A percentile compares a stretch with the other conserved stretches of the same genome.
Conservation (phyloP, 805 yeast species). For the Scheffersomyces amazonensis region DNA sequence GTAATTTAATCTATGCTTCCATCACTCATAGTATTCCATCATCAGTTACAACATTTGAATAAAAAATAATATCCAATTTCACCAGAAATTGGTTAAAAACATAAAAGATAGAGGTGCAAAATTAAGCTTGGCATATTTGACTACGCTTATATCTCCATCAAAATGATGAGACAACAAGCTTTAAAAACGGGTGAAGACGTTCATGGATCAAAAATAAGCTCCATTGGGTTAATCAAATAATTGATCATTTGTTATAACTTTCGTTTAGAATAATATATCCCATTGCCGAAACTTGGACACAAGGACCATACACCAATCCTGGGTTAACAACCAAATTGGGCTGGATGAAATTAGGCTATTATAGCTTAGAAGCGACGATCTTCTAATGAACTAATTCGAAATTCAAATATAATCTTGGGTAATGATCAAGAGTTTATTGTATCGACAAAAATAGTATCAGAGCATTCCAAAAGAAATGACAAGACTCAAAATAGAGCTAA, state of each 20-base stretch:
- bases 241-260: slow-evolving; percentile 68
- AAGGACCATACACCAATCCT: slow-evolving; percentile 15
- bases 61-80: slow-evolving; percentile 19
- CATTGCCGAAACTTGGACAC: slow-evolving; percentile 54
- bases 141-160: slow-evolving; percentile 45
- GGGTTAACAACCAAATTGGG: slow-evolving; percentile 15
- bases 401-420: too few species aligned
- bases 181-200: slow-evolving; percentile 39
- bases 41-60: too few species aligned
- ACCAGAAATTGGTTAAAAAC: slow-evolving; percentile 11
- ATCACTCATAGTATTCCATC: too few species aligned
- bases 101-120: background rate
- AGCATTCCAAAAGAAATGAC: too few species aligned
- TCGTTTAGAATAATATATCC: slow-evolving; percentile 59
- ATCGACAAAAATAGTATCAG: too few species aligned
- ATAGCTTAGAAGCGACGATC: too few species aligned
- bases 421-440: too few species aligned
- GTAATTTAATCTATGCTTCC: too few species aligned
- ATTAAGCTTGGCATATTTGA: slow-evolving; percentile 62
- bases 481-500: too few species aligned
- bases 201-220: slow-evolving; percentile 78
- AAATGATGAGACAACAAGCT: slow-evolving; percentile 17
- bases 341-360: slow-evolving; percentile 4
- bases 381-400: too few species aligned
- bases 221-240: slow-evolving; percentile 65